Conservation (phyloP, 2,329 filamentous ascomycete genomes). For the Lomentospora prolificans region DNA sequence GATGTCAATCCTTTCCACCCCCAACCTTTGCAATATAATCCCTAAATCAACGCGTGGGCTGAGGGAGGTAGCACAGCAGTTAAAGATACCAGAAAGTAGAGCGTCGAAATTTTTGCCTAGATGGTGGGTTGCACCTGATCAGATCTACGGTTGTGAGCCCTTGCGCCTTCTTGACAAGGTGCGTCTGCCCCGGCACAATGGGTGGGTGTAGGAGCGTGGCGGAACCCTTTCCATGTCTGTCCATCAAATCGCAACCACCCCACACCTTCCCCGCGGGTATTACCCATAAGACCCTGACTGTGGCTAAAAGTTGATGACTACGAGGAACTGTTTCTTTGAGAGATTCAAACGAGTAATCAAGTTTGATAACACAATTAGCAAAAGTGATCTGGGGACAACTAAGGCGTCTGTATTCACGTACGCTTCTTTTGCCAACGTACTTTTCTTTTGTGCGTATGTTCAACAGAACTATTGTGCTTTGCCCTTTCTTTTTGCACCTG, state of each 20-base stretch:
- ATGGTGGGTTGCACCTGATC: slow-evolving; percentile 3
- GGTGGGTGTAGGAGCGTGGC: background rate
- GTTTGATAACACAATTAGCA: slow-evolving; percentile 4
- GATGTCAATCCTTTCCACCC: too few species aligned
- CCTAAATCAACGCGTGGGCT: too few species aligned
- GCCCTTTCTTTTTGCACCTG: background rate
- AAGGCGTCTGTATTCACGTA: background rate
- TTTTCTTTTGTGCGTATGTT: background rate
- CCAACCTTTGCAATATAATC: too few species aligned
- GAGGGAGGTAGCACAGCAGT: too few species aligned
- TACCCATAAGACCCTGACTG: background rate
- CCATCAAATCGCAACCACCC: too few species aligned
- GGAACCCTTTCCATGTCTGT: background rate
- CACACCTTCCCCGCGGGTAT: slow-evolving; percentile 3
- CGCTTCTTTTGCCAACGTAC: background rate
- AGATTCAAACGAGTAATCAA: slow-evolving; percentile 8
- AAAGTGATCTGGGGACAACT: background rate
- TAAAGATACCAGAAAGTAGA: too few species aligned
- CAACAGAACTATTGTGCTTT: background rate
- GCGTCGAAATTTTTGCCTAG: background rate
- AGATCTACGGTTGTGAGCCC: background rate
- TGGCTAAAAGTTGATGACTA: background rate
- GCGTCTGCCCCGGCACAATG: background rate
- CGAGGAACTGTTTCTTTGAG: slow-evolving; percentile 3
- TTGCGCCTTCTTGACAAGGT: background rate